These are phyloP conservation scores for Peribolospora baueri DNA, from an alignment of 768 basidiomycete genomes.

Conservation along the genomic window DNA sequence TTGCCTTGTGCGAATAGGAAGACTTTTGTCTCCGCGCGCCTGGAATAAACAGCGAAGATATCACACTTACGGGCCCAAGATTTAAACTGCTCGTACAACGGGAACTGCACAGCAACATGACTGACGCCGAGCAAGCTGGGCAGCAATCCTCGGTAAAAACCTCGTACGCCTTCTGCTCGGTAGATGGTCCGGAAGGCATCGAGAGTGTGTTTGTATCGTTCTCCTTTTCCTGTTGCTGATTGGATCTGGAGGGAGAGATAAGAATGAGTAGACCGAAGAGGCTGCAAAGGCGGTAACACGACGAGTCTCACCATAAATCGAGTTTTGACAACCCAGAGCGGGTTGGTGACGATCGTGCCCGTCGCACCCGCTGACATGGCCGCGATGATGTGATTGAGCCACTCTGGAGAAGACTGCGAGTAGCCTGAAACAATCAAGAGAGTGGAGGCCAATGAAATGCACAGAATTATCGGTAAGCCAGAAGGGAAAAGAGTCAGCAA, in stretches of 20 bases:
- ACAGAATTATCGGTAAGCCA: too few relatives aligned
- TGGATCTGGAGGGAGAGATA: background rate
- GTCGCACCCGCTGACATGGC: conserved; percentile 88
- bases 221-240: background rate
- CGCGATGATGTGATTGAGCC: conserved; percentile 46
- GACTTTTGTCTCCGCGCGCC: conserved; percentile 1
- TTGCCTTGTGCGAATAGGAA: conserved; percentile 18
- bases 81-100: conserved; percentile 83
- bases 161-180: conserved; percentile 54
- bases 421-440: too few relatives aligned
- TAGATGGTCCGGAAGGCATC: conserved; percentile 81
- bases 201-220: conserved; percentile 59
- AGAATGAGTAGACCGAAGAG: background rate
- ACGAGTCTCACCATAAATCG: conserved; percentile 63
- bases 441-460: too few relatives aligned
- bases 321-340: conserved; percentile 96
- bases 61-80: conserved; percentile 48
- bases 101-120: conserved; percentile 94
- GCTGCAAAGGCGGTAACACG: conserved; percentile 2
- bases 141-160: conserved; percentile 82
- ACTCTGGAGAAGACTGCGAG: background rate
- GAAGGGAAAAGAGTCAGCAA: too few relatives aligned
- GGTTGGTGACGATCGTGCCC: conserved; percentile 83
- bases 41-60: background rate
- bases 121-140: conserved; percentile 80